A percentile compares a stretch with the other conserved stretches of the same genome.
Conservation (phyloP, 2,329 filamentous ascomycete species). For the Fusarium sp. region DNA sequence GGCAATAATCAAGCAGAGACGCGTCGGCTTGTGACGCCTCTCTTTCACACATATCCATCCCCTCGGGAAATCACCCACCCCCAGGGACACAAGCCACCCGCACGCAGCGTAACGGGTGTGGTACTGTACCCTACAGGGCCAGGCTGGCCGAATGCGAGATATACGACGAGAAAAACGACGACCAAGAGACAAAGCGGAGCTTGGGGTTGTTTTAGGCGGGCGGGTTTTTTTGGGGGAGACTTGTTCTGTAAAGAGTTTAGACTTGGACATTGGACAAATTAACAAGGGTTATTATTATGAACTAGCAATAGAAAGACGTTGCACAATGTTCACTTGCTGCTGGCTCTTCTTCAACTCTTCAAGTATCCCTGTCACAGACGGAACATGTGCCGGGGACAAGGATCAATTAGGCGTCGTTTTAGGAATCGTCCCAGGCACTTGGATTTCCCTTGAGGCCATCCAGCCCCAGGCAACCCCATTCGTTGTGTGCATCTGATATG, state of each 20-base stretch:
- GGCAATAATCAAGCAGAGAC: neutral
- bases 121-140: neutral
- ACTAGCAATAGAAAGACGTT: neutral
- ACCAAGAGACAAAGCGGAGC: conserved; percentile 19
- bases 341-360: conserved; percentile 2
- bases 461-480: neutral
- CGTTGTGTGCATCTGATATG: neutral
- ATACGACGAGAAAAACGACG: conserved; percentile 37
- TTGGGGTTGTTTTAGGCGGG: conserved; percentile 14
- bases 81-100: conserved; percentile 31
- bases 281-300: neutral
- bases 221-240: neutral
- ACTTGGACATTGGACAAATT: neutral
- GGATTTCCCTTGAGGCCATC: conserved; percentile 15
- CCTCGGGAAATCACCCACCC: neutral
- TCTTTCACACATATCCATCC: neutral
- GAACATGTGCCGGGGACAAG: conserved; percentile 26
- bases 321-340: neutral
- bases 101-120: conserved; percentile 19
- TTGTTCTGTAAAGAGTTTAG: neutral
- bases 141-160: conserved; percentile 40
- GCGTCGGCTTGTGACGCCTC: conserved; percentile 13
- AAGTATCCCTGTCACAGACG: conserved; percentile 13
- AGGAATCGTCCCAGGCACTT: conserved; percentile 21
- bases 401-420: neutral